phyloP scores from a whole-genome alignment of 2,329 filamentous ascomycete species.

The Aspergillus chevalieri region DNA sequence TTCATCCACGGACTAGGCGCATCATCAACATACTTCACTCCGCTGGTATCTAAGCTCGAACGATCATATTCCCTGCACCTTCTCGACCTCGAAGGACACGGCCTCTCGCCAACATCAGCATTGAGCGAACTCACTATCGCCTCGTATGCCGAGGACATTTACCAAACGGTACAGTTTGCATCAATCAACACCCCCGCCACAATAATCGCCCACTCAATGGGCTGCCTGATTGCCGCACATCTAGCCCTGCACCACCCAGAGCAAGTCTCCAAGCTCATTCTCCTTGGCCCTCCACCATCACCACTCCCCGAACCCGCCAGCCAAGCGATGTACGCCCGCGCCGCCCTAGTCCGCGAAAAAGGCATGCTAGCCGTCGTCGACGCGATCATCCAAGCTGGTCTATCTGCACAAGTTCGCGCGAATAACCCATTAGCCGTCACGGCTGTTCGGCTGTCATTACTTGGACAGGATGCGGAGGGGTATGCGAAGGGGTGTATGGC shows the following conservation, averaged over 20 bases:
- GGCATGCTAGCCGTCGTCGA: constrained; percentile 45
- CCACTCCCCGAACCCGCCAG: constrained; percentile 36
- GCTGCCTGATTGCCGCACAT: constrained; percentile 43
- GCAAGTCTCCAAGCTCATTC: constrained; percentile 40
- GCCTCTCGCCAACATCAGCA: constrained; percentile 42
- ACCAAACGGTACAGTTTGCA: constrained; percentile 31
- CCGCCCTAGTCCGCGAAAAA: constrained; percentile 35
- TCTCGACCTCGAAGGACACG: constrained; percentile 53
- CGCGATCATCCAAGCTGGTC: constrained; percentile 30
- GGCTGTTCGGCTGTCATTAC: constrained; percentile 40
- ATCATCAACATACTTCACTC: constrained; percentile 40
- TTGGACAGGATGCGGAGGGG: constrained; percentile 47
- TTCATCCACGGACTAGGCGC: constrained; percentile 54
- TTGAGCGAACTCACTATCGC: constrained; percentile 39
- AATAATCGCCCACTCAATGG: constrained; percentile 49
- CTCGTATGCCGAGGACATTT: constrained; percentile 41
- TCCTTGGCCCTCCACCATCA: constrained; percentile 44
- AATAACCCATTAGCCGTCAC: constrained; percentile 31
- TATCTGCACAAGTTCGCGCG: constrained; percentile 31
- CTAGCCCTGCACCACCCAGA: constrained; percentile 38
- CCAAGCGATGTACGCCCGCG: constrained; percentile 28
- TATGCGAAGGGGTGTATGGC: constrained; percentile 52
- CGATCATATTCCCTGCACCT: constrained; percentile 30
- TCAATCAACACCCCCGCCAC: constrained; percentile 22
- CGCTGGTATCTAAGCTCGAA: constrained; percentile 35